Evolutionary conservation across 208 protist species (phyloP).

Genomic region (Trypanosoma platydactyli): DNA sequence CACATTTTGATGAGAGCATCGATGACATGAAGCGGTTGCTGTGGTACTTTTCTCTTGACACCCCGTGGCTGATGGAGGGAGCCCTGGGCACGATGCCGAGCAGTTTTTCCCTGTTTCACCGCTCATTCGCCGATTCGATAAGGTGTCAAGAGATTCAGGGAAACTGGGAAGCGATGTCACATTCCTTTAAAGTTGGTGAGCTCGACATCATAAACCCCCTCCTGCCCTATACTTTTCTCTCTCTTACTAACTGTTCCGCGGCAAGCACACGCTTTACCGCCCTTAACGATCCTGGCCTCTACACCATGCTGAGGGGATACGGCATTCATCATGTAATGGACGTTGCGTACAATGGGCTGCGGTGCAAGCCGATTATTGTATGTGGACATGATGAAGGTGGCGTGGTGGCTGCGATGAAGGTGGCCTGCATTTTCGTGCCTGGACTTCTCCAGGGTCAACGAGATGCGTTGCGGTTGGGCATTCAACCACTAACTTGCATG

Average conservation of each 20-base stretch:
- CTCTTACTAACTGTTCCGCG: neutral
- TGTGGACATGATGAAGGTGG: constrained; percentile 20
- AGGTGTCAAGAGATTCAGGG: neutral
- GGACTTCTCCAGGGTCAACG: constrained; percentile 11
- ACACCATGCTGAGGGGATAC: neutral
- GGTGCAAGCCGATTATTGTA: constrained; percentile 19
- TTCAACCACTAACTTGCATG: neutral
- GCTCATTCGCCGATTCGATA: neutral
- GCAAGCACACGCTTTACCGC: constrained; percentile 1
- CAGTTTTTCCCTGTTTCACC: constrained; percentile 6
- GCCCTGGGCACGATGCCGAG: constrained; percentile 10
- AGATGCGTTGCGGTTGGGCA: neutral
- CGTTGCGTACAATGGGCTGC: constrained; percentile 7
- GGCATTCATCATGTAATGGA: constrained; percentile 13
- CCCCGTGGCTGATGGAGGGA: constrained; percentile 10
- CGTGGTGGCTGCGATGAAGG: constrained; percentile 18
- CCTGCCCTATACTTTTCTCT: neutral
- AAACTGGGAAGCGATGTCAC: neutral
- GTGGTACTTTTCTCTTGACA: constrained; percentile 18
- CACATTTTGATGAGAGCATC: neutral
- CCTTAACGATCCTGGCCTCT: constrained; percentile 11
- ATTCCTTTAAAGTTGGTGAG: constrained; percentile 15
- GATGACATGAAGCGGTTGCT: constrained; percentile 8
- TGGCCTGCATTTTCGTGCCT: constrained; percentile 17
- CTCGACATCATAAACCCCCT: constrained; percentile 2